phyloP scores from a whole-genome alignment of 768 basidiomycete species.

The Mrakia gelida region DNA sequence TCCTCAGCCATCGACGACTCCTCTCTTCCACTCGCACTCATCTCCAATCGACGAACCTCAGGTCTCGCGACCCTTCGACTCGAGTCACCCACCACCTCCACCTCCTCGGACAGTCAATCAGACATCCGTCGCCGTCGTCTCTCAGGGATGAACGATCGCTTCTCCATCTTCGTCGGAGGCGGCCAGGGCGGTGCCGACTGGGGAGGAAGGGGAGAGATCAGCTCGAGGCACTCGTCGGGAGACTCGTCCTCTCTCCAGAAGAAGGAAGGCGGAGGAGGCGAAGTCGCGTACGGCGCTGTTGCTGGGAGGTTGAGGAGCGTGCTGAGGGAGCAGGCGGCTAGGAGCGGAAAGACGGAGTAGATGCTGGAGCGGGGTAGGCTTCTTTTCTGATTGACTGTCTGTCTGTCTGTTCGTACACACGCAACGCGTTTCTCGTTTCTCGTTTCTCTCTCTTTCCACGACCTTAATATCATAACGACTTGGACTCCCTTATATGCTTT shows the following conservation, averaged over 20 bases:
- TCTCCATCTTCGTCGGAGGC: conserved; percentile 25
- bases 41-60: neutral
- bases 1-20: neutral
- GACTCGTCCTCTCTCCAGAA: no score
- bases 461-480: no score
- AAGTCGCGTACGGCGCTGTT: neutral
- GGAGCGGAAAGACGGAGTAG: neutral
- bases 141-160: conserved; percentile 10
- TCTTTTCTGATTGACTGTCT: no score
- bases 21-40: neutral
- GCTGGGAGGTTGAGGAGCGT: conserved; percentile 19
- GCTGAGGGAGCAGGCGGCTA: conserved; percentile 14
- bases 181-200: conserved; percentile 20
- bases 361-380: no score
- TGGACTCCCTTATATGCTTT: no score
- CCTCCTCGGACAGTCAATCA: neutral
- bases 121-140: neutral
- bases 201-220: conserved; percentile 24
- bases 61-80: conserved; percentile 12
- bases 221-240: no score
- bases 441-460: no score
- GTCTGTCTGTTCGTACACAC: no score
- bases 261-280: neutral
- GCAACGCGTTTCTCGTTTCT: no score
- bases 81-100: neutral